Evolutionary conservation across 108 stramenopile species (phyloP).

Genomic region (Skeletonema tropicum): DNA sequence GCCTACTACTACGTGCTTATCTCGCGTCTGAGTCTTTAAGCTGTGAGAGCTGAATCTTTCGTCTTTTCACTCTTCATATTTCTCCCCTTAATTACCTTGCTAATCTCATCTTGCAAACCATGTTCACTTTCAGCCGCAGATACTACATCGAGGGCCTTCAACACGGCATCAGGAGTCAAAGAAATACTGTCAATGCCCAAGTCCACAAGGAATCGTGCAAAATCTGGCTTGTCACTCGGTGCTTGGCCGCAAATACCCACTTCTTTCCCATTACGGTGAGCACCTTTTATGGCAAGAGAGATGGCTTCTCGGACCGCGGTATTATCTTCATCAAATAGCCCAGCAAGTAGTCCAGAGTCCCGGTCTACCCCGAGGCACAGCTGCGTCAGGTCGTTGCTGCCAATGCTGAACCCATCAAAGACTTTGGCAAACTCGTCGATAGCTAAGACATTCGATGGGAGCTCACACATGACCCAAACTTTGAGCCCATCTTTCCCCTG

Average conservation of each 20-base stretch:
- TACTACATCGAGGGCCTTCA: conserved; percentile 26
- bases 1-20: background rate
- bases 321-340: conserved; percentile 49
- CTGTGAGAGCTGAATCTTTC: background rate
- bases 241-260: conserved; percentile 53
- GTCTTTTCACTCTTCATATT: background rate
- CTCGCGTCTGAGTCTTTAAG: background rate
- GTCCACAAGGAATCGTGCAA: conserved; percentile 46
- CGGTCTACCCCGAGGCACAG: conserved; percentile 47
- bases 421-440: conserved; percentile 46
- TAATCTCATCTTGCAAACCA: background rate
- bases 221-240: conserved; percentile 45
- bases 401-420: conserved; percentile 57
- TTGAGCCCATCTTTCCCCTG: conserved; percentile 44
- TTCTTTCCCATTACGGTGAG: conserved; percentile 37
- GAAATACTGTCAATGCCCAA: conserved; percentile 56
- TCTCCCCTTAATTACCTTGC: background rate
- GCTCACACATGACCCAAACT: conserved; percentile 56
- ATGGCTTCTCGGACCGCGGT: conserved; percentile 39
- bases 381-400: conserved; percentile 53
- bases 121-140: conserved; percentile 28
- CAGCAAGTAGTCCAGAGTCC: conserved; percentile 40
- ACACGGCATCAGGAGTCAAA: conserved; percentile 47
- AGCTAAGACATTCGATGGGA: conserved; percentile 53
- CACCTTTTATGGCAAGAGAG: conserved; percentile 30